Base-by-base conservation (phyloP, 208 protist species). In the Wallacemonas sp. region DNA sequence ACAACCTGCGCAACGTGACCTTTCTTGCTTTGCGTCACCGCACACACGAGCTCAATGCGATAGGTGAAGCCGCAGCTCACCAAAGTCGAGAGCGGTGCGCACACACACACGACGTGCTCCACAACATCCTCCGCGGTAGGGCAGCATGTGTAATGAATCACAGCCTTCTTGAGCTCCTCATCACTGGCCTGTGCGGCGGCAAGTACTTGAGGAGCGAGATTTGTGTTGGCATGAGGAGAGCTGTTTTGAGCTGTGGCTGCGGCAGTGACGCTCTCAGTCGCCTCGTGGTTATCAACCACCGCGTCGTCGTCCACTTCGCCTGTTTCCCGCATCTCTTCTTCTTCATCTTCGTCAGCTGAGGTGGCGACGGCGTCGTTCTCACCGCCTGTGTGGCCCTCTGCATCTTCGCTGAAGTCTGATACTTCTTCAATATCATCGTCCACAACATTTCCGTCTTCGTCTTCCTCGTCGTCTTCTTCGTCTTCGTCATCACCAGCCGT, bases 81-180 rank as follows among this genome's bases (percentile, higher is more conserved):
- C 6, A 88, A 46, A n/a, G 68, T 66, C 44, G 67, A 63, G 53
- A 80, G 66, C 1, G 82, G 82, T 19, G 78, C 77, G 59, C 78
- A 85, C 34, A 88, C 78, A 26, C 59, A 59, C 2, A 85, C 59
- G 24, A 70, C 82, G 59, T 88, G 78, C 26, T 69, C 63, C 27
- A 88, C 69, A 15, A 54, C 33, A 55, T 88, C 77, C 11, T 22
- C 47, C 2, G 53, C 44, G 1, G 34, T 19, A 1, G 78, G 82
- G 1, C 36, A 45, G 9, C 51, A 68, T 1, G 78, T 85, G 75
- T 83, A 84, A 67, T 78, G 68, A 0, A 49, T 55, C 9, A 84
- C 62, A 1, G 56, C 65, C 19, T 49, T 60, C 22, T 62, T 34
- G 28, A 88, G 68, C 42, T 85, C 65, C 17, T 41, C 45, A 53